Base-by-base conservation (phyloP, 805 yeast species). In the Saturnispora hagleri region DNA sequence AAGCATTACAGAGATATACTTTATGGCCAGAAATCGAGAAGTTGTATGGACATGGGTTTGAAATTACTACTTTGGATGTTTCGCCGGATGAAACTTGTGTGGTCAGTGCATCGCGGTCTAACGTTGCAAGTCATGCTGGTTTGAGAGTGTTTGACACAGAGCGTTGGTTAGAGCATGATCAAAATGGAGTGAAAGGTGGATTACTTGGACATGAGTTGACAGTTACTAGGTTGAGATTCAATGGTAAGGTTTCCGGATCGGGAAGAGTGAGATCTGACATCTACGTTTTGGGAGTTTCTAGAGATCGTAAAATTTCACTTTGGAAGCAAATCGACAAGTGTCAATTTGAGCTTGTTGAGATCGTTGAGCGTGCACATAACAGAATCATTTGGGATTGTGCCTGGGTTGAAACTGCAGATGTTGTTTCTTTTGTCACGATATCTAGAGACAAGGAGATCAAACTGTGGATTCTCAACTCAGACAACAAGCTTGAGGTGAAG, bases 41-140 rank as follows among this genome's bases (percentile, higher is more conserved):
- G 65, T 68, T 93, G 43, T 93, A 93, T 62, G 99, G 99, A 0
- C 99, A 93, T 66, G 99, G 99, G 8, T 95, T 89, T 67, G 99
- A 95, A 65, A 81, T 90, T 38, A 80, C 89, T 0, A 77, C 91
- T 44, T 75, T 89, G 40, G 95, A 86, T 50, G 76, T 82, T 1
- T 79, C 89, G 8, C 80, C 83, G 4, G 81, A 77, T 59, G 76
- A 80, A 13, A 64, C 69, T 36, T 64, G 84, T 26, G 74, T 93
- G 43, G 97, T 97, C 2, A 81, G 95, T 8, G 86, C 97, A n/a
- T 91, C 97, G 71, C 78, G 84, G 55, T 89, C 98, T 3, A 91
- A 91, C 65, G 79, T 81, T 7, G 77, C 79, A 17, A 80, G 80
- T 54, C 97, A 93, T 68, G 96, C 97, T 0, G 93, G 84, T 13